phyloP scores from a whole-genome alignment of 305 asterid species.

The Fraxinus sp. region DNA sequence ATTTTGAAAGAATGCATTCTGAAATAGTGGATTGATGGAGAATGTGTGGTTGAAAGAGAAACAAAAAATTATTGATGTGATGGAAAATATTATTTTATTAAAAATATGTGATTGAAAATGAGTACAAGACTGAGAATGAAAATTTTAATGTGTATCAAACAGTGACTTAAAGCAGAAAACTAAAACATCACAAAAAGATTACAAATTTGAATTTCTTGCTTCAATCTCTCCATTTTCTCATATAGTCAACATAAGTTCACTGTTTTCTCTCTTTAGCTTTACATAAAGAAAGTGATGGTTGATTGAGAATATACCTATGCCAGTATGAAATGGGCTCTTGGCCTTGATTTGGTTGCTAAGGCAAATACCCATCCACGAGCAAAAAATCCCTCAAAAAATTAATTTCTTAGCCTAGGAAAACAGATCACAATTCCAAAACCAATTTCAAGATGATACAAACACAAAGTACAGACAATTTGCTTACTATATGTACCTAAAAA shows the following conservation, averaged over 20 bases:
- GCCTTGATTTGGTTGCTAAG: slow-evolving; percentile 31
- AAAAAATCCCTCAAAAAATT: slow-evolving; percentile 10
- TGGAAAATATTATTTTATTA: too few species aligned
- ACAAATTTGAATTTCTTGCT: background rate
- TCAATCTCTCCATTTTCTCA: background rate
- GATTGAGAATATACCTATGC: slow-evolving; percentile 17
- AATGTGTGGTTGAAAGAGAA: too few species aligned
- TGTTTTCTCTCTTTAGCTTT: background rate
- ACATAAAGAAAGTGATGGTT: background rate
- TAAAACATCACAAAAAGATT: background rate
- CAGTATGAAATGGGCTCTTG: slow-evolving; percentile 29
- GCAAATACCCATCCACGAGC: slow-evolving; percentile 33
- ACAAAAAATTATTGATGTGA: too few species aligned
- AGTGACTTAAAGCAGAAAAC: background rate
- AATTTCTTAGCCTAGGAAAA: background rate
- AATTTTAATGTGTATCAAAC: too few species aligned
- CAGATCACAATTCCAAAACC: background rate
- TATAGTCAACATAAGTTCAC: background rate
- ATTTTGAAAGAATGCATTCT: too few species aligned
- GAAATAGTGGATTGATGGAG: too few species aligned
- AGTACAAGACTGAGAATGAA: too few species aligned
- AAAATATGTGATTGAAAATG: too few species aligned
- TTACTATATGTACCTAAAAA: background rate
- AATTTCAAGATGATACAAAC: background rate
- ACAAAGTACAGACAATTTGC: background rate